Evolutionary conservation across 768 basidiomycete species (phyloP).

Genomic region (Suillus subluteus): DNA sequence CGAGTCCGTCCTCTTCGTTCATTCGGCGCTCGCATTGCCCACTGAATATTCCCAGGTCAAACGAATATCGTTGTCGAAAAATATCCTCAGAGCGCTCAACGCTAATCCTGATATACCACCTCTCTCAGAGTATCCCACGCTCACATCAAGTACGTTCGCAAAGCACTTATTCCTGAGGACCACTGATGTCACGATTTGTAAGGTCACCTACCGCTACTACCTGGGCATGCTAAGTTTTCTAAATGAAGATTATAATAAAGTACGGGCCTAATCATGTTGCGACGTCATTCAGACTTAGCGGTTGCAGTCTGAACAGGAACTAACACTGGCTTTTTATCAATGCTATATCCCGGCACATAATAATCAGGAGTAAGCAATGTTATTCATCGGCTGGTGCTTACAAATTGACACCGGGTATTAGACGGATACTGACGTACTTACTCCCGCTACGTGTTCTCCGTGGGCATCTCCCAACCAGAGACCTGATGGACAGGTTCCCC

Average conservation of each 20-base stretch:
- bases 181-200: slow-evolving; percentile 24
- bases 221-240: slow-evolving; percentile 93
- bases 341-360: slow-evolving; percentile 70
- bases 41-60: slow-evolving; percentile 61
- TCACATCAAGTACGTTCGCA: slow-evolving; percentile 72
- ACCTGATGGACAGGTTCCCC: slow-evolving; percentile 74
- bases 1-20: slow-evolving; percentile 53
- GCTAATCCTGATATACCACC: slow-evolving; percentile 87
- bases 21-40: slow-evolving; percentile 5
- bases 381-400: slow-evolving; percentile 1
- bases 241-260: slow-evolving; percentile 89
- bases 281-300: slow-evolving; percentile 9
- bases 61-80: slow-evolving; percentile 89
- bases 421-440: slow-evolving; percentile 89
- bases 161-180: slow-evolving; percentile 17
- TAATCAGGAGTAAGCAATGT: slow-evolving; percentile 76
- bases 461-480: slow-evolving; percentile 80
- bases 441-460: slow-evolving; percentile 87
- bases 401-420: slow-evolving; percentile 31
- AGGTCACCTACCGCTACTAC: slow-evolving; percentile 96
- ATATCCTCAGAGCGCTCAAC: slow-evolving; percentile 86
- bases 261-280: slow-evolving; percentile 28
- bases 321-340: slow-evolving; percentile 84
- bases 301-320: slow-evolving; percentile 77
- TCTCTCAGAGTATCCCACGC: slow-evolving; percentile 71